Evolutionary conservation across 2,329 filamentous ascomycete species (phyloP), one percentile per base, ranked within the genome.

Genomic region (Ceratocystis harringtonii): DNA sequence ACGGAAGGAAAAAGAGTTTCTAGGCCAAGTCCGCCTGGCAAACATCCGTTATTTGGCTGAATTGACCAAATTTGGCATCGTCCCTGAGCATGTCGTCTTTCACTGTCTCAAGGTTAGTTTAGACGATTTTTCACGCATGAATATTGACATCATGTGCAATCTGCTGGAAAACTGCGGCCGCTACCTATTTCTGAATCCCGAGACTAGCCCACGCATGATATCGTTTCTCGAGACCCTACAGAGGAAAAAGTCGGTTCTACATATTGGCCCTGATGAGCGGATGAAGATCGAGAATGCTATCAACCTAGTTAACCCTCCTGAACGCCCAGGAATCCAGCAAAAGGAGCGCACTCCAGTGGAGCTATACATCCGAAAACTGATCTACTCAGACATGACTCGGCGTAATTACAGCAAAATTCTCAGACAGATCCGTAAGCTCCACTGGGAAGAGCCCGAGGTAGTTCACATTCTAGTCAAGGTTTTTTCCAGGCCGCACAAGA

Each of bases 251-350:
- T 85, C 89, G 6, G 92, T 94, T 6, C 91, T 96, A 73, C 92
- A 97, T 72, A 86, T 99, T 66, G 92, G 92, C 15, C 90, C 96
- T 71, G 90, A 95, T 70, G 94, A 99, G 75, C 88, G 92, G 48
- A 97, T 99, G 92, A 84, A 97, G 36, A 94, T 99, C 66, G 94
- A 99, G 74, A 99, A 99, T 73, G 94, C 94, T 2, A 85, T 96
- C 66, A 99, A 99, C 76, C 97, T 96, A 70, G 94, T 99, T 66
- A 94, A 97, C 71, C 94, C 94, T 15, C 95, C 94, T 0, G 88
- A 95, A 73, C 85, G 94, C 68, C 89, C 92, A 41, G 92, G 94
- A 0, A 96, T 99, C 65, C 88, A 95, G 74, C 92, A 97, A 73
- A 99, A 97, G 74, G 94, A 99, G 75, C 84, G 94, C 60, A 95